Base-by-base conservation (phyloP, 495 filamentous ascomycete species). In the Lasiosphaeria ovina region DNA sequence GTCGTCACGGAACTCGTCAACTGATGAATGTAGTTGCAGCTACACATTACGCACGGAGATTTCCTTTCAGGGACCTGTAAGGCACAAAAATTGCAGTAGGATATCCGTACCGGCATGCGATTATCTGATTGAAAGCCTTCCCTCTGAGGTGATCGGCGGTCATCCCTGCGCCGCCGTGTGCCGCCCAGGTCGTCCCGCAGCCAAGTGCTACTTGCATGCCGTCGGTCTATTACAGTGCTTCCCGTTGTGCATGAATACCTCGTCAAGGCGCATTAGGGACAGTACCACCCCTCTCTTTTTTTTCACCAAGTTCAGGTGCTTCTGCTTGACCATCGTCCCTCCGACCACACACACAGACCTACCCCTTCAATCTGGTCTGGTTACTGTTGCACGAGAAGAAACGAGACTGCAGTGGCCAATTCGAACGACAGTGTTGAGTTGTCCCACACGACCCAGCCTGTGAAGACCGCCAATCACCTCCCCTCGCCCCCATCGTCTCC, bases 171-270 rank as follows among this genome's bases (percentile, higher is more conserved):
- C 55, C 57, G 58, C 59, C 59, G 57, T 60, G 57, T 55, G 61
- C 53, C 55, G 54, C 58, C 62, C 44, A 24, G 24, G 45, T 50
- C 31, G 52, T 61, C 66, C 57, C 66, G 63, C 68, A 47, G 44
- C 12, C 44, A 11, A 47, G 44, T 47, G 44, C 44, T 47, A 4
- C 16, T 4, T 14, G 44, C 44, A 47, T 35, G 33, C 51, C 38
- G 17, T 9, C 50, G 51, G 58, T 64, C 60, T 57, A 48, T 47
- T 58, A 12, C 60, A 51, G 56, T 60, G 61, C 63, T 62, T 64
- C 55, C 64, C 56, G 69, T 45, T 59, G 62, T 67, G 71, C 69
- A 72, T 73, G 71, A 70, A 69, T 62, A 57, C 63, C 60, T 64
- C 63, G 58, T 60, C 45, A 16, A 58, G n/a, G 55, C 54, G 44